phyloP scores from a whole-genome alignment of 805 yeast genomes.

The Wickerhamomyces mucosus region DNA sequence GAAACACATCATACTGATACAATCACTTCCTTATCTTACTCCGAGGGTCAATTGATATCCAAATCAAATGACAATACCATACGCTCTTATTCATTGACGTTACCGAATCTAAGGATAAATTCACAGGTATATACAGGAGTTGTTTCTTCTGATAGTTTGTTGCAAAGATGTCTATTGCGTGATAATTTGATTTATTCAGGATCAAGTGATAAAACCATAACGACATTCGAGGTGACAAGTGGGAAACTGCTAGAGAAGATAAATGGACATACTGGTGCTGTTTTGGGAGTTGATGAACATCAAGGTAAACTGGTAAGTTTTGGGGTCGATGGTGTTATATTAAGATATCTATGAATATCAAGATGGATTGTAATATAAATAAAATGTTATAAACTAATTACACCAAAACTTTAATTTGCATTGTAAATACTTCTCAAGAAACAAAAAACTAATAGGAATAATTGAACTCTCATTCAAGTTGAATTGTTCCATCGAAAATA shows the following conservation, averaged over 20 bases:
- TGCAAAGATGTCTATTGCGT: slow-evolving; percentile 37
- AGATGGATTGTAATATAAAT: background rate
- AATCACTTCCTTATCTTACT: slow-evolving; percentile 46
- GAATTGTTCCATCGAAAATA: too few species aligned
- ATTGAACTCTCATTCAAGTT: too few species aligned
- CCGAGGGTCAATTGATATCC: slow-evolving; percentile 37
- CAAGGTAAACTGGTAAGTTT: slow-evolving; percentile 33
- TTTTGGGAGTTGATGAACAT: slow-evolving; percentile 49
- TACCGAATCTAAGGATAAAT: slow-evolving; percentile 29
- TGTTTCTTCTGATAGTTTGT: slow-evolving; percentile 39
- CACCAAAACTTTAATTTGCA: too few species aligned
- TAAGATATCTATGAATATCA: too few species aligned
- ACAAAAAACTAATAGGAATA: too few species aligned
- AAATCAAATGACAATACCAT: slow-evolving; percentile 50
- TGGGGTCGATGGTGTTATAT: slow-evolving; percentile 48
- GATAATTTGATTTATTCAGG: slow-evolving; percentile 44
- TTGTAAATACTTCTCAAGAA: too few species aligned
- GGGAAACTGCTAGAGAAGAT: slow-evolving; percentile 37
- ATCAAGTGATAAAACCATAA: slow-evolving; percentile 48
- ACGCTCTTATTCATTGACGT: slow-evolving; percentile 42
- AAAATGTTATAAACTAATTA: too few species aligned
- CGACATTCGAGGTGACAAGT: slow-evolving; percentile 51
- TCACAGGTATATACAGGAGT: slow-evolving; percentile 51
- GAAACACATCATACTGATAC: slow-evolving; percentile 36
- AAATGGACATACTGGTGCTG: slow-evolving; percentile 54